Evolutionary conservation across 1,284 basidiomycete species (phyloP).

Genomic region (Kwoniella shivajii): DNA sequence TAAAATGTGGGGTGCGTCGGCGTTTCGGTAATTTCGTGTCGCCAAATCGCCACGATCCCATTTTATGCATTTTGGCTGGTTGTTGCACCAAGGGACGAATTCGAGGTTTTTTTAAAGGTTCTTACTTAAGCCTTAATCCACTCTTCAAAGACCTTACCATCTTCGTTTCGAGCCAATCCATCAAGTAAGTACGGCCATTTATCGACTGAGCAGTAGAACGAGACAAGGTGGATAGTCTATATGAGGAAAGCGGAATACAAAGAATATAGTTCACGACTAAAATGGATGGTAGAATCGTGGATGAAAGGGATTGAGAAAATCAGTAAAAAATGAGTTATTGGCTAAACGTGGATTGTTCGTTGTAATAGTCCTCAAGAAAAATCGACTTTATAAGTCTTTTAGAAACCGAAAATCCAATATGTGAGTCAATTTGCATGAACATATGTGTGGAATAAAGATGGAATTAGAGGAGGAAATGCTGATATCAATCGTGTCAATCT

Average conservation of each 20-base stretch:
- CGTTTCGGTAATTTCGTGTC: conserved; percentile 15
- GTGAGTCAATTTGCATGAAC: conserved; percentile 5
- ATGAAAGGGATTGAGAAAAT: not conserved
- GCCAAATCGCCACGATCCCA: conserved; percentile 1
- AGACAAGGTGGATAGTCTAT: not conserved
- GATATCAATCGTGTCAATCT: not conserved
- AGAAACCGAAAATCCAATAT: conserved; percentile 17
- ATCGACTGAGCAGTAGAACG: not conserved
- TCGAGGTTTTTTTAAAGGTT: conserved; percentile 12
- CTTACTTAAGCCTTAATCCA: not conserved
- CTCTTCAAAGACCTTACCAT: not conserved
- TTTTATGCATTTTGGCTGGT: not conserved
- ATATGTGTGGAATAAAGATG: not conserved
- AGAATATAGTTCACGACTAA: too few relatives aligned
- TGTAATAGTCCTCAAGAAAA: not conserved
- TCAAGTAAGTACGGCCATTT: not conserved
- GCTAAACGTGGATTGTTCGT: not conserved
- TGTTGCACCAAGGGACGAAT: not conserved
- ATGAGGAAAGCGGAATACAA: not conserved
- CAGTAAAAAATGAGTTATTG: not conserved
- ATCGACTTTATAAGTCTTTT: not conserved
- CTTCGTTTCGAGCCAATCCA: not conserved
- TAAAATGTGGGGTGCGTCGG: too few relatives aligned
- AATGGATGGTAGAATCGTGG: too few relatives aligned
- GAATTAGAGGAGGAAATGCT: not conserved